Conservation (phyloP, 1,284 basidiomycete species). For the Rhodotorula glutinis region DNA sequence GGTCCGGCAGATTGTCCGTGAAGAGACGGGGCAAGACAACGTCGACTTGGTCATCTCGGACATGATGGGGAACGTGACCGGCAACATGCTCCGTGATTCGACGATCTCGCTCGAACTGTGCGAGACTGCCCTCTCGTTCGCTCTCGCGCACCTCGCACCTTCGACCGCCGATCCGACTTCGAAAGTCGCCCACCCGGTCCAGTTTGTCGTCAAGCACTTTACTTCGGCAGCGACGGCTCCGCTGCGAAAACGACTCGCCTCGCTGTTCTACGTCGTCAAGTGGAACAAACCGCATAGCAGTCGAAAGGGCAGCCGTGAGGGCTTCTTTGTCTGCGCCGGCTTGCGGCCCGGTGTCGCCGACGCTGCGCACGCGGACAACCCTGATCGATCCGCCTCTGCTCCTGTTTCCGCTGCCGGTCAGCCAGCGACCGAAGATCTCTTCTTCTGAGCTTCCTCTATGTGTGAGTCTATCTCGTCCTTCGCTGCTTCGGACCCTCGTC, state of each 20-base stretch:
- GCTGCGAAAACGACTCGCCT: slow-evolving; percentile 14
- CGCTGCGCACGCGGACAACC: not conserved
- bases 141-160: slow-evolving; percentile 25
- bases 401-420: not conserved
- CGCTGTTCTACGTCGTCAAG: slow-evolving; percentile 22
- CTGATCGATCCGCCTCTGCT: too few species aligned
- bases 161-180: not conserved
- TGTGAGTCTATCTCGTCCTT: not conserved
- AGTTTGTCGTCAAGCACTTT: slow-evolving; percentile 37
- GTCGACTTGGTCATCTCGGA: slow-evolving; percentile 51
- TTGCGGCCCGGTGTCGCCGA: not conserved
- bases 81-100: slow-evolving; percentile 47
- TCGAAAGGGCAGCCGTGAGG: slow-evolving; percentile 28
- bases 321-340: slow-evolving; percentile 36
- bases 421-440: not conserved
- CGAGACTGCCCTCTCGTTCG: slow-evolving; percentile 48
- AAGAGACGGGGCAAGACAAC: not conserved
- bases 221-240: slow-evolving; percentile 18
- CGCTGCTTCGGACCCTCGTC: too few species aligned
- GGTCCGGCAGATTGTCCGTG: not conserved
- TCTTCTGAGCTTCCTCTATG: not conserved
- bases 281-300: slow-evolving; percentile 35
- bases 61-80: slow-evolving; percentile 53
- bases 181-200: not conserved
- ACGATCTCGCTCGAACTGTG: slow-evolving; percentile 48